Evolutionary conservation across 2,329 filamentous ascomycete species (phyloP), one percentile per base, ranked within the genome.

Genomic region (Lachnellula arida): DNA sequence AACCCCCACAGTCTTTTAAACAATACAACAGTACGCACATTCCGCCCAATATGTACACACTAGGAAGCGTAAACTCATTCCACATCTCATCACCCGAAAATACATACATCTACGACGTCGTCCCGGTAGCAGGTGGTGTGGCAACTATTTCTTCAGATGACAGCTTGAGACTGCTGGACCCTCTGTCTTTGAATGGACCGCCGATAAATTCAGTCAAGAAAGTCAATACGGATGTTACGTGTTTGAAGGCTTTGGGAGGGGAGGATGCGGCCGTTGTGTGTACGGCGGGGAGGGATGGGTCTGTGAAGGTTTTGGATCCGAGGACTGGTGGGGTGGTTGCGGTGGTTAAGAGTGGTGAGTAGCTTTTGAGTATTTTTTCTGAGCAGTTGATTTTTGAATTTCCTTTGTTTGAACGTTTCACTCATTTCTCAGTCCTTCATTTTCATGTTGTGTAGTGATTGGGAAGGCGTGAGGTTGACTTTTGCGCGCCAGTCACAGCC

Each of bases 271-370:
- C 59, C 17, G 67, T 85, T 19, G 75, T 91, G 5, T 82, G 81
- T 57, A 91, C 88, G 0, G 82, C 87, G 0, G 89, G 89, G 47
- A 81, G 87, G 68, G 85, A 91, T 67, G 88, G 89, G 7, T 32
- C n/a, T 22, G 44, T 47, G 12, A 25, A 75, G 77, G 8, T 79
- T 91, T 11, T 79, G 75, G 87, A 91, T 72, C 67, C 85, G 61
- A 77, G 86, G 57, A 58, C 76, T 78, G 69, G 70, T 69, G 64
- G 77, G 73, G 81, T 71, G 62, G 76, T 73, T 46, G 60, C 63
- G 17, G 60, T 67, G 43, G 69, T 73, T 39, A 65, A 66, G 46
- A 73, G 56, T 67, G 67, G 69, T 71, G 40, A 66, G 68, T 64
- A 53, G 19, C 42, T 42, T 28, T 52, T 50, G 23, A n/a, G 9